Base-by-base conservation (phyloP, 106 monocot species). In the Acorus gramineus region DNA sequence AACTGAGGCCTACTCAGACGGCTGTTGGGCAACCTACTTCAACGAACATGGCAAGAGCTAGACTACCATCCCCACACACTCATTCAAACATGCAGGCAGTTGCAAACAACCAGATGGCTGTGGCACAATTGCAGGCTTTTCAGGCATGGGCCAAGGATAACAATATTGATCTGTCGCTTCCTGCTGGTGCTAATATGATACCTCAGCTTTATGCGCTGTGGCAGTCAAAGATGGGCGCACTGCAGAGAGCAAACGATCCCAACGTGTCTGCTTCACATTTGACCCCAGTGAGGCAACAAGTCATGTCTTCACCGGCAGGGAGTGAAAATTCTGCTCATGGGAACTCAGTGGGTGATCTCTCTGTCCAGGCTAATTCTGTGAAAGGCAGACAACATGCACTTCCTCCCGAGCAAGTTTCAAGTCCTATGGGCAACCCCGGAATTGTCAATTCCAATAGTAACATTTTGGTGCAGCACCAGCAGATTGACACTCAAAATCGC, bases 71-170 rank as follows among this genome's bases (percentile, higher is more conserved):
- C 8, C 14, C 66, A 11, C 81, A 68, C 5, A 63, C 77, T 50
- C 85, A 76, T 49, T 47, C 66, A 50, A 75, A 28, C 48, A 66
- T 80, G 61, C 60, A 64, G 60, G 81, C 74, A 66, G 13, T 74
- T 73, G 63, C 78, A 52, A 80, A 59, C 62, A 83, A 72, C 59
- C 88, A 83, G 64, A 56, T 84, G 68, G 49, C 73, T 49, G 72
- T 92, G 81, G 76, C 77, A 4, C 92, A 92, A 56, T 71, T 88
- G 58, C 85, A 90, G 66, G 80, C 81, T 6, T 60, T 94, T 66
- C 85, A 92, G 52, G 80, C 76, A 47, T 98, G 98, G 98, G 98
- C 98, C 9, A 77, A 81, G 61, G 88, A 92, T 52, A 74, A 72
- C 61, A 92, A 84, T 56, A 69, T 98, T 51, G 98, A 92, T 64